These are phyloP conservation scores for Tripterygium wilfordii DNA, from an alignment of 177 flowering plant species.

Conservation along the genomic window DNA sequence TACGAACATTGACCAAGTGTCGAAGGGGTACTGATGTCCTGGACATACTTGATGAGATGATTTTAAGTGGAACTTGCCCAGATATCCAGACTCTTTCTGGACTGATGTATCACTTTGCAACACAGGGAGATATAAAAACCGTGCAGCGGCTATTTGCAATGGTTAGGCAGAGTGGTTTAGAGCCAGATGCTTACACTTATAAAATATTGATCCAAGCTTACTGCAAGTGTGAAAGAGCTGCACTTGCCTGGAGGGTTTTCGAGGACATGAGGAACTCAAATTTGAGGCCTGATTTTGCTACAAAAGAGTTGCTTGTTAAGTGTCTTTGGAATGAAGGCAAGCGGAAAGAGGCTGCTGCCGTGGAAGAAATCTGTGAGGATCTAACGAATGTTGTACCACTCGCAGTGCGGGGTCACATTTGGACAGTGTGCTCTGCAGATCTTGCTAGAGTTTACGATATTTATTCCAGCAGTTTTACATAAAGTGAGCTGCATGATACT, in stretches of 20 bases:
- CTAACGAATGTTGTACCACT: conserved; percentile 35
- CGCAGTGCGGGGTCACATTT: conserved; percentile 58
- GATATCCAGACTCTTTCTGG: conserved; percentile 80
- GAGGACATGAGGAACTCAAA: conserved; percentile 63
- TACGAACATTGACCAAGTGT: conserved; percentile 72
- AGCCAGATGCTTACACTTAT: conserved; percentile 75
- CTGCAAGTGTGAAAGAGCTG: conserved; percentile 64
- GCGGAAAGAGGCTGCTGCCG: conserved; percentile 73
- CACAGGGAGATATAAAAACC: conserved; percentile 57
- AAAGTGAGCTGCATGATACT: neutral
- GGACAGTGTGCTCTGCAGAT: conserved; percentile 67
- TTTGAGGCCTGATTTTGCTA: conserved; percentile 56
- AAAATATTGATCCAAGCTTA: conserved; percentile 63
- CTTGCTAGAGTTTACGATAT: conserved; percentile 41
- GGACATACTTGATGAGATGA: conserved; percentile 70
- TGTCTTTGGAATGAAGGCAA: conserved; percentile 91
- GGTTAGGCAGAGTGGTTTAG: conserved; percentile 59
- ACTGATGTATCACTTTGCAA: conserved; percentile 78
- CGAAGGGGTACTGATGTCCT: conserved; percentile 42
- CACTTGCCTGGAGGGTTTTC: conserved; percentile 69
- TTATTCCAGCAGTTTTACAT: conserved; percentile 38
- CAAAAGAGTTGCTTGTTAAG: conserved; percentile 72
- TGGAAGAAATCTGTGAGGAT: conserved; percentile 60
- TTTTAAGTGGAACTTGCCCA: conserved; percentile 47
- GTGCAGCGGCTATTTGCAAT: conserved; percentile 69